A percentile compares a stretch with the other conserved stretches of the same genome.
Evolutionary conservation across 106 monocot genomes (phyloP).

Genomic region (Chionographis japonica): DNA sequence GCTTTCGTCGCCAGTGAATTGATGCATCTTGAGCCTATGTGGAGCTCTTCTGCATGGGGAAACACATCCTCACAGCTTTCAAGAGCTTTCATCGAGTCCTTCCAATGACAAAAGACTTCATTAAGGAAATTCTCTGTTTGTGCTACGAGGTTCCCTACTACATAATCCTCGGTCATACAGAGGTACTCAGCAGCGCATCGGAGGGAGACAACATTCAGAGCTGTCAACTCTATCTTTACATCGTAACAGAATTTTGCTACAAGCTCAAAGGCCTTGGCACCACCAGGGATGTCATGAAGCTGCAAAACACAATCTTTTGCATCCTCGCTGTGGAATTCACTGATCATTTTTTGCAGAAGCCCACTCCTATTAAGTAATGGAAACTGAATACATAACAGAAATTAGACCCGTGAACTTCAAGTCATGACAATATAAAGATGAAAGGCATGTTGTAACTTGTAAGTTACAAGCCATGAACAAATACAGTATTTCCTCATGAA

Average conservation of each 20-base stretch:
- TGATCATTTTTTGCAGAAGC: conserved; percentile 39
- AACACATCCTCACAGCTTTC: conserved; percentile 37
- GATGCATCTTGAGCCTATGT: conserved; percentile 49
- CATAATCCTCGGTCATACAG: conserved; percentile 54
- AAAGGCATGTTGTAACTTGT: no score
- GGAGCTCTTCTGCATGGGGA: conserved; percentile 39
- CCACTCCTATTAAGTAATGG: conserved; percentile 54
- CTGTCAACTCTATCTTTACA: conserved; percentile 43
- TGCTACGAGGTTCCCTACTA: conserved; percentile 37
- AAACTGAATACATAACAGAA: conserved; percentile 26
- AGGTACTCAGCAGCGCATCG: conserved; percentile 56
- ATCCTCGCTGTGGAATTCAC: conserved; percentile 17
- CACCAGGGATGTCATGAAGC: conserved; percentile 56
- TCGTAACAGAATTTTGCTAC: conserved; percentile 58
- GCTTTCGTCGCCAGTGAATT: conserved; percentile 52
- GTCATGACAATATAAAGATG: neutral
- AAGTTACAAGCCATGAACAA: no score
- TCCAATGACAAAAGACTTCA: conserved; percentile 43
- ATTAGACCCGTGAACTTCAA: neutral
- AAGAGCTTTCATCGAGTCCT: conserved; percentile 41
- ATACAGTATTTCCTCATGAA: no score
- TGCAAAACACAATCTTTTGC: conserved; percentile 19
- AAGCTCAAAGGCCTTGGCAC: conserved; percentile 45
- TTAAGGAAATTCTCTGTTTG: conserved; percentile 47
- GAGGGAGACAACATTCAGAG: conserved; percentile 36